Conservation (phyloP, 495 filamentous ascomycete genomes). For the Oidiodendron maius region DNA sequence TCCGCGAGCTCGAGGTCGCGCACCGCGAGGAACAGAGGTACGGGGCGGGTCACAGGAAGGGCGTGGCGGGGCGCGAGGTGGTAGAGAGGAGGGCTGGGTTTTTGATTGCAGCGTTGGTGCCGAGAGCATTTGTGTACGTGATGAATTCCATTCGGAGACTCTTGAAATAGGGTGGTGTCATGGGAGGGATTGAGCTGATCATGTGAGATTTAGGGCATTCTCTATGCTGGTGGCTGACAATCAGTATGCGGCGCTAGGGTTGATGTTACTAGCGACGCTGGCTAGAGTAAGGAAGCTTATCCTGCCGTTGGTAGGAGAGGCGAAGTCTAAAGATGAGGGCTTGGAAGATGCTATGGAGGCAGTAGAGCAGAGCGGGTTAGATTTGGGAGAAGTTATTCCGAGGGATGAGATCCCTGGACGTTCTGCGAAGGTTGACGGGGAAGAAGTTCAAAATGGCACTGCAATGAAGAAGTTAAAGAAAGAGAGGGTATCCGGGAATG, state of each 20-base stretch:
- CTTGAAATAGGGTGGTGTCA: too few relatives aligned
- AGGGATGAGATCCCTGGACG: background rate
- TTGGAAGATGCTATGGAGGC: background rate
- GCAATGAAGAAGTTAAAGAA: constrained; percentile 3
- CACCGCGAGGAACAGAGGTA: background rate
- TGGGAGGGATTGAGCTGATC: background rate
- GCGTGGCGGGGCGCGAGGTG: constrained; percentile 2
- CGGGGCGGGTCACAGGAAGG: constrained; percentile 12
- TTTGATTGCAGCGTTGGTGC: constrained; percentile 21
- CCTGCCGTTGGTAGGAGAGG: constrained; percentile 13
- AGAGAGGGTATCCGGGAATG: background rate
- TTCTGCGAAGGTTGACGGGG: background rate
- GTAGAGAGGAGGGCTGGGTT: constrained; percentile 9
- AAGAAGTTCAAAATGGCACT: background rate
- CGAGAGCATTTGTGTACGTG: constrained; percentile 17
- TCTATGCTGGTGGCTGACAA: constrained; percentile 62
- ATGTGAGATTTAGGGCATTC: constrained; percentile 41
- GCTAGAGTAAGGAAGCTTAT: constrained; percentile 50
- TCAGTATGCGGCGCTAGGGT: constrained; percentile 74
- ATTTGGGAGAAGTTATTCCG: constrained; percentile 3
- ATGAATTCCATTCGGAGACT: too few relatives aligned
- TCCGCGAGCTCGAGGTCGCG: constrained; percentile 26
- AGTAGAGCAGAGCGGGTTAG: background rate
- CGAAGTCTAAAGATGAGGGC: background rate
- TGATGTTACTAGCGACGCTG: constrained; percentile 61